Evolutionary conservation across 768 basidiomycete species (phyloP), one percentile per base, ranked within the genome.

Genomic region (Lanmaoa pseudosensibilis): DNA sequence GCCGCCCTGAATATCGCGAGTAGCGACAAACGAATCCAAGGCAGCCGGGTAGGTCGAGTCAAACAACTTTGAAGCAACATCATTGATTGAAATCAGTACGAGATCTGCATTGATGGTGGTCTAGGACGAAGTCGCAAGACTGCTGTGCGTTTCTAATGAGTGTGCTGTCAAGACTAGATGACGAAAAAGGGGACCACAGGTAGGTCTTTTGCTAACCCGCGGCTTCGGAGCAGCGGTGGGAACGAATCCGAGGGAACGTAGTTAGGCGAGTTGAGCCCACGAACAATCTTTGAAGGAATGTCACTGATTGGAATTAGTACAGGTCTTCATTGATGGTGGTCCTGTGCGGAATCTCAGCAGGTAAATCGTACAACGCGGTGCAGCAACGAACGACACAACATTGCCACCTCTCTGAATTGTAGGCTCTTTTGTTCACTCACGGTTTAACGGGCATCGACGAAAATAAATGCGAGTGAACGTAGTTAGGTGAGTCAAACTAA

Each of bases 1-100:
- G 97, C 96, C 0, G 92, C 92, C 10, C 71, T 98, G 65, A 97
- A 97, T 74, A 90, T 98, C 64, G 91, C 94, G n/a, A 13, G n/a
- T 9, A 19, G 8, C 15, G 3, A 21, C 10, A 8, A 8, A 3
- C 6, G 12, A 32, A 46, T 8, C 19, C 13, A 46, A 32, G n/a
- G 19, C 30, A 46, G 25, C 5, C 3, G 1, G 3, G 45, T 19
- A 3, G 9, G n/a, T 46, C n/a, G 11, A 46, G n/a, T 7, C n/a
- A 32, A 46, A 19, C 18, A 27, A n/a, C 12, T 2, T 12, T 11
- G n/a, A 30, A 9, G n/a, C 9, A n/a, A 7, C 8, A 21, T 9
- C 2, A 5, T n/a, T 2, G 30, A 4, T 21, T 9, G 19, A 15
- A 7, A 27, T 15, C n/a, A 8, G 30, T 5, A 4, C 27, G 27